Conservation (phyloP, 169 alveolate species). For the Theileria sp. region DNA sequence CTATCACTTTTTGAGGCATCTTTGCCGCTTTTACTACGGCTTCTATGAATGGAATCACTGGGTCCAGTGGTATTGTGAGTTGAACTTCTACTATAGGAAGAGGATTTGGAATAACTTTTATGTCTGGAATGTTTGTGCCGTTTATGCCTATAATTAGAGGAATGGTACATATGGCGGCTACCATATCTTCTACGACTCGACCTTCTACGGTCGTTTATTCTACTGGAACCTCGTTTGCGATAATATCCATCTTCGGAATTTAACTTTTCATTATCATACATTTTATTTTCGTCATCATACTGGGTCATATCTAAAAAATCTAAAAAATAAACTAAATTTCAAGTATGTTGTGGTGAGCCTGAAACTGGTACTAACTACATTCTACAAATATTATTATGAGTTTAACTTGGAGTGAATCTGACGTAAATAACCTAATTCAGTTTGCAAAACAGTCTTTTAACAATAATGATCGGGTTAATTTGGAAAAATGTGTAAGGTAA, state of each 20-base stretch:
- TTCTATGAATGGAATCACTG: not conserved
- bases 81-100: not conserved
- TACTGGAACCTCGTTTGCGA: conserved; percentile 8
- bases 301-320: conserved; percentile 4
- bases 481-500: conserved; percentile 49
- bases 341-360: conserved; percentile 4
- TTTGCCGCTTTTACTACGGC: not conserved
- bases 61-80: not conserved
- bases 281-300: not conserved
- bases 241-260: conserved; percentile 12
- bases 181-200: not conserved
- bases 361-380: not conserved
- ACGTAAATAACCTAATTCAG: conserved; percentile 17
- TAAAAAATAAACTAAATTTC: not conserved
- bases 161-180: conserved; percentile 3
- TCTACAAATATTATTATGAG: not conserved
- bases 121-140: not conserved
- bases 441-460: conserved; percentile 37
- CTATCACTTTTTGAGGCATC: not conserved
- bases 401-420: conserved; percentile 16
- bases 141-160: conserved; percentile 7
- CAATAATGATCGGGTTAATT: conserved; percentile 27
- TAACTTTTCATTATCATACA: not conserved
- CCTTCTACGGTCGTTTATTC: conserved; percentile 7
- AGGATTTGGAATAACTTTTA: not conserved